Percentiles rank a stretch among this genome's conserved stretches.
These are phyloP conservation scores for Neofusicoccum umdonicola DNA, from an alignment of 2,329 filamentous ascomycete species.

Conservation along the genomic window DNA sequence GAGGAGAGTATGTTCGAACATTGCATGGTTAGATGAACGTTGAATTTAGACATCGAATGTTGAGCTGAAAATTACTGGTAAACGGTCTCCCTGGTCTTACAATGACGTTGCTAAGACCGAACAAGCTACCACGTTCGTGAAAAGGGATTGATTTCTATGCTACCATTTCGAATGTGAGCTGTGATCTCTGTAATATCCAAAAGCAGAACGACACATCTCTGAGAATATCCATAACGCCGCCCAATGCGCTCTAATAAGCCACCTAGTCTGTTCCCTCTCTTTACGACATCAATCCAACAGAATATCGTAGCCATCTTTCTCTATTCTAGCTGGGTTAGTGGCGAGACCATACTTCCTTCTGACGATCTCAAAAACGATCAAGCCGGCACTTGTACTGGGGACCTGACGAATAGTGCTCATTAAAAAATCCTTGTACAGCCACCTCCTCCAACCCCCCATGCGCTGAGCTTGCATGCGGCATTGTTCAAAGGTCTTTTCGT, in stretches of 20 bases:
- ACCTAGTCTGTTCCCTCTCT: background rate
- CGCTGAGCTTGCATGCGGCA: constrained; percentile 60
- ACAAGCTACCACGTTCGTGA: background rate
- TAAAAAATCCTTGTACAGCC: constrained; percentile 71
- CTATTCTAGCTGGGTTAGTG: constrained; percentile 34
- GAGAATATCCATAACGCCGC: background rate
- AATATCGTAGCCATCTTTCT: constrained; percentile 69
- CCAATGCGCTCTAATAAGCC: background rate
- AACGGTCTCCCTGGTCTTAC: too few relatives aligned
- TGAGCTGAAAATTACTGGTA: too few relatives aligned
- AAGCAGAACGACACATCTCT: background rate
- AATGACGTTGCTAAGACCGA: too few relatives aligned
- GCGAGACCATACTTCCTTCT: constrained; percentile 62
- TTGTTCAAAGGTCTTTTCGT: constrained; percentile 64
- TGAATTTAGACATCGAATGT: too few relatives aligned
- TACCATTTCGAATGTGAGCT: background rate
- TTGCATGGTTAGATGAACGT: too few relatives aligned
- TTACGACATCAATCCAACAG: constrained; percentile 45
- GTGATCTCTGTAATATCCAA: background rate
- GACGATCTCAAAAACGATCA: constrained; percentile 77
- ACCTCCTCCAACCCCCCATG: constrained; percentile 57
- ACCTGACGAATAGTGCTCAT: constrained; percentile 71
- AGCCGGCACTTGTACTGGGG: constrained; percentile 71
- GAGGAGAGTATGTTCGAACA: too few relatives aligned
- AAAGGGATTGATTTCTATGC: background rate